Evolutionary conservation across 2,329 filamentous ascomycete species (phyloP).

Genomic region (Lasiodiplodia sp.): DNA sequence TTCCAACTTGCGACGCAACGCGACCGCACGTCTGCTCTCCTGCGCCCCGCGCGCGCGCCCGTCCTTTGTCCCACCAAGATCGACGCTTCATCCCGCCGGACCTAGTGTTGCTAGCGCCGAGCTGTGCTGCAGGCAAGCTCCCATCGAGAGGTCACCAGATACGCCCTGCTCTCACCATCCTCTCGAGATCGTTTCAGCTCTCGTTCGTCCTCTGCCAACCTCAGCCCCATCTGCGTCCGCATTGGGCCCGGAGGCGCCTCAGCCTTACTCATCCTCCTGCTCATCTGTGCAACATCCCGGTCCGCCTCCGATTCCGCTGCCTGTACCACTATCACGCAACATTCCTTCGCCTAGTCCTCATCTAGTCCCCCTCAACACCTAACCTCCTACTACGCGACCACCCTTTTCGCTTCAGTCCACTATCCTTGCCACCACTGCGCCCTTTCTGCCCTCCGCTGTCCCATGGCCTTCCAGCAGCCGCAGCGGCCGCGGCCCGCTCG

Average conservation of each 20-base stretch:
- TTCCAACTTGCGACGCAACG: neutral
- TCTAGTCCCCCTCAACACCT: conserved; percentile 4
- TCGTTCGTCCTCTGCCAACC: neutral
- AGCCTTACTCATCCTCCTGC: conserved; percentile 30
- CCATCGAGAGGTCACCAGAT: conserved; percentile 13
- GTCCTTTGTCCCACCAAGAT: conserved; percentile 10
- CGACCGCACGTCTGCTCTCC: neutral
- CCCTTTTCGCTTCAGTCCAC: neutral
- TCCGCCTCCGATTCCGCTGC: neutral
- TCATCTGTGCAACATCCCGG: conserved; percentile 10
- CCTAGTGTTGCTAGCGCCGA: conserved; percentile 18
- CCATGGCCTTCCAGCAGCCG: conserved; percentile 50
- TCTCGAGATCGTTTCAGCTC: neutral
- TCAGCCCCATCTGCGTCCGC: neutral
- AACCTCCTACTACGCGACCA: conserved; percentile 1
- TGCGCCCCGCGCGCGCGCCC: conserved; percentile 2
- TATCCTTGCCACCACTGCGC: neutral
- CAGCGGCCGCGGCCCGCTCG: conserved; percentile 46
- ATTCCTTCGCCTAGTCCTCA: conserved; percentile 12
- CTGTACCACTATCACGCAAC: conserved; percentile 23
- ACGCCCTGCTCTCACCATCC: conserved; percentile 17
- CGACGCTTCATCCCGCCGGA: conserved; percentile 17
- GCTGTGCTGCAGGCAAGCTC: conserved; percentile 23
- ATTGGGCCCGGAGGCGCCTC: conserved; percentile 18
- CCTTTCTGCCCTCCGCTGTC: conserved; percentile 10